A percentile compares a stretch with the other conserved stretches of the same genome.
Conservation (phyloP, 2,329 filamentous ascomycete genomes). For the Chrysoporthe deuterocubensis region DNA sequence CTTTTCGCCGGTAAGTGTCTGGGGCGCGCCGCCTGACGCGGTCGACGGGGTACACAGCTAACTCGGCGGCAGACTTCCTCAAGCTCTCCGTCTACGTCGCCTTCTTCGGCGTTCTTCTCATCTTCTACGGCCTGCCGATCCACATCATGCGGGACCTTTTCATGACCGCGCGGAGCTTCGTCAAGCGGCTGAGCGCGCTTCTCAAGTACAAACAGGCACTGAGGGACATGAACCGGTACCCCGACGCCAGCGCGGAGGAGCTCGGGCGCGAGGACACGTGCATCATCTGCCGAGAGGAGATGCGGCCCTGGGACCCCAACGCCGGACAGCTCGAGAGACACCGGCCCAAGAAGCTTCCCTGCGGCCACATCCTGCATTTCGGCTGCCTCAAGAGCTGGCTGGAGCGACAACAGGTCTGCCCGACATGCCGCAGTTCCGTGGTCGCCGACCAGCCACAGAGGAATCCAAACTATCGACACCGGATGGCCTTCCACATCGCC, state of each 20-base stretch:
- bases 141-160: constrained; percentile 97
- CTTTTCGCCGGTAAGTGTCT: constrained; percentile 68
- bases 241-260: constrained; percentile 87
- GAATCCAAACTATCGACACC: constrained; percentile 38
- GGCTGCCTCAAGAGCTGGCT: constrained; percentile 96
- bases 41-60: neutral
- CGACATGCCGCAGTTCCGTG: constrained; percentile 87
- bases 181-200: constrained; percentile 86
- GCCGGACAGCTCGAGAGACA: constrained; percentile 79
- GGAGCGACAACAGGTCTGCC: constrained; percentile 95
- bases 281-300: constrained; percentile 96
- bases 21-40: neutral
- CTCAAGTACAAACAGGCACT: constrained; percentile 90
- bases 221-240: constrained; percentile 91
- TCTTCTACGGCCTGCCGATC: constrained; percentile 93
- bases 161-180: constrained; percentile 89
- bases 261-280: constrained; percentile 87
- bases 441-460: constrained; percentile 57
- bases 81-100: constrained; percentile 87
- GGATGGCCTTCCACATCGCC: constrained; percentile 40
- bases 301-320: constrained; percentile 75
- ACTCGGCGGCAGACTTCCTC: constrained; percentile 69
- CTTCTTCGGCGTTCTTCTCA: constrained; percentile 92
- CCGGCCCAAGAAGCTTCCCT: constrained; percentile 93
- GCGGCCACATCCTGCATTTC: constrained; percentile 93